Evolutionary conservation across 2,329 filamentous ascomycete genomes (phyloP).

Genomic region (Aspergillus uvarum): DNA sequence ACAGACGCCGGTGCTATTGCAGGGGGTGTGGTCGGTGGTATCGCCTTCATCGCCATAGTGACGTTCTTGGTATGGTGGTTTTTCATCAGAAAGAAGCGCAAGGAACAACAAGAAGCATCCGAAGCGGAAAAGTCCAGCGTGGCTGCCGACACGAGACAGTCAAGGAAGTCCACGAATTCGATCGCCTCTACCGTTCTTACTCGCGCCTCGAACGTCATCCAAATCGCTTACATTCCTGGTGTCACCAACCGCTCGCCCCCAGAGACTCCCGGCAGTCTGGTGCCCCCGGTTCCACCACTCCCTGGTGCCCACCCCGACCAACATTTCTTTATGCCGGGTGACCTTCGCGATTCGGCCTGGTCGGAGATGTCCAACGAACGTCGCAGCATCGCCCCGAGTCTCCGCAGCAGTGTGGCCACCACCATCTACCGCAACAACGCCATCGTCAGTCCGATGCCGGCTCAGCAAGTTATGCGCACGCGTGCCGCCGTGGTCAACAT

Average conservation of each 20-base stretch:
- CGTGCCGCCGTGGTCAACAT: conserved; percentile 94
- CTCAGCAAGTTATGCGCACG: conserved; percentile 80
- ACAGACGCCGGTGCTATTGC: conserved; percentile 82
- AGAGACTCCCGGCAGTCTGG: conserved; percentile 74
- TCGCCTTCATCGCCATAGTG: conserved; percentile 70
- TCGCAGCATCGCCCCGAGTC: conserved; percentile 51
- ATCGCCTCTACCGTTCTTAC: conserved; percentile 95
- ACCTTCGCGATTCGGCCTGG: conserved; percentile 87
- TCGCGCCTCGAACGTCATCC: conserved; percentile 96
- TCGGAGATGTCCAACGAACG: conserved; percentile 66
- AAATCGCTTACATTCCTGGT: conserved; percentile 97
- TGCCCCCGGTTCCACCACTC: conserved; percentile 92
- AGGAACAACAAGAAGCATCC: conserved; percentile 50
- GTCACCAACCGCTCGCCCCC: conserved; percentile 89
- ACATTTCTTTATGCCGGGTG: conserved; percentile 89
- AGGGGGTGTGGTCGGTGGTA: conserved; percentile 83
- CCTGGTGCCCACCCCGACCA: conserved; percentile 71
- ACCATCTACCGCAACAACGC: conserved; percentile 93
- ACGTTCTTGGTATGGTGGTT: conserved; percentile 85
- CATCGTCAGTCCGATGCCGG: conserved; percentile 73
- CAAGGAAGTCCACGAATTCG: conserved; percentile 80
- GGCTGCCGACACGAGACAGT: conserved; percentile 54
- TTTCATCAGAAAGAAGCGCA: conserved; percentile 74
- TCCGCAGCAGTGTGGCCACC: conserved; percentile 72
- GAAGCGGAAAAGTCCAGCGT: conserved; percentile 53